A percentile compares a stretch with the other conserved stretches of the same genome.
These are phyloP conservation scores for Catharanthus roseus DNA, from an alignment of 257 asterid genomes.

Conservation along the genomic window DNA sequence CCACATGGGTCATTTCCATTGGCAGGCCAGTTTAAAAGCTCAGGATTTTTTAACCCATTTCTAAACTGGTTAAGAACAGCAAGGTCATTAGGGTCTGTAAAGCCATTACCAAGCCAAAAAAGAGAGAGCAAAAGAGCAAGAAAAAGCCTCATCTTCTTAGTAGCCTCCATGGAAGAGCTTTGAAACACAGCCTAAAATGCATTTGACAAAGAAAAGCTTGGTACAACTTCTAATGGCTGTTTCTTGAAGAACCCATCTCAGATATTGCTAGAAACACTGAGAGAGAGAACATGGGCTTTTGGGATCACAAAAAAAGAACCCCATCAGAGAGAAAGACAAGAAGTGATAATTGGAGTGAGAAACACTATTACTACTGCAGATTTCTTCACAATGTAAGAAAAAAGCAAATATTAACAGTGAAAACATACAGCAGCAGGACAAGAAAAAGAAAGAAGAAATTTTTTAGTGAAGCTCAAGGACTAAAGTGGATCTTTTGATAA, in stretches of 20 bases:
- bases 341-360: constrained; percentile 54
- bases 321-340: constrained; percentile 18
- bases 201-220: constrained; percentile 26
- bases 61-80: constrained; percentile 53
- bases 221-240: constrained; percentile 17
- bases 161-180: constrained; percentile 38
- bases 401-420: not conserved
- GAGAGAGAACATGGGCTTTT: constrained; percentile 26
- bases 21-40: constrained; percentile 70
- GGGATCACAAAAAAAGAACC: constrained; percentile 17
- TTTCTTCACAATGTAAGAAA: not conserved
- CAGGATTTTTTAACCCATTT: constrained; percentile 58
- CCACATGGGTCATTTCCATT: constrained; percentile 77
- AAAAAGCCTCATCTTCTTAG: constrained; percentile 19
- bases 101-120: constrained; percentile 27
- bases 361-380: not conserved
- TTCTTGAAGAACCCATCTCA: constrained; percentile 31
- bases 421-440: not conserved
- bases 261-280: constrained; percentile 23
- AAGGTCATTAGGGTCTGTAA: constrained; percentile 64
- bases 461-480: not conserved
- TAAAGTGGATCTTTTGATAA: constrained; percentile 17
- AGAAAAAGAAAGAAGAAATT: not conserved
- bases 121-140: constrained; percentile 26
- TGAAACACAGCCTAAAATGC: constrained; percentile 27